Percentiles rank a stretch among this genome's conserved stretches.
phyloP scores from a whole-genome alignment of 495 filamentous ascomycete species.

The Chaetomium cochliodes region DNA sequence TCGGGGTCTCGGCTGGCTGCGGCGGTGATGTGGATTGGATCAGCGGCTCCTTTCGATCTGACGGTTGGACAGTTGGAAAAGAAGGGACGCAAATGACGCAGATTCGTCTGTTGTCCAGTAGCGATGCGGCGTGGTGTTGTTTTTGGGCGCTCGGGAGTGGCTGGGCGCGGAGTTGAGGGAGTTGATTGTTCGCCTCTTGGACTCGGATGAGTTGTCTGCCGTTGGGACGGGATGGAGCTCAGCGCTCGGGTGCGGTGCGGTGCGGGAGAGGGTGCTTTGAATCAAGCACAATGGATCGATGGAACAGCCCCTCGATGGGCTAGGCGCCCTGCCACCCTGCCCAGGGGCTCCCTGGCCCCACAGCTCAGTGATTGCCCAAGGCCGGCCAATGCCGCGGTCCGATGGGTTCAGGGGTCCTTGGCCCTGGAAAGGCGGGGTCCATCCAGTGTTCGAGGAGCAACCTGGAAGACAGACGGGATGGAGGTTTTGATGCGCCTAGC shows the following conservation, averaged over 20 bases:
- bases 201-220: not conserved
- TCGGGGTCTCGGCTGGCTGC: not conserved
- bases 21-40: slow-evolving; percentile 5
- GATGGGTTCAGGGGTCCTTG: slow-evolving; percentile 5
- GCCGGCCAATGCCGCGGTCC: slow-evolving; percentile 14
- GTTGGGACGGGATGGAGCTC: slow-evolving; percentile 1
- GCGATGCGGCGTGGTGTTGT: not conserved
- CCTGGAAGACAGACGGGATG: too few species aligned
- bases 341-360: slow-evolving; percentile 13
- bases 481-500: not conserved
- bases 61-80: not conserved
- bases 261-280: slow-evolving; percentile 8
- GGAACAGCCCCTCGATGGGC: slow-evolving; percentile 1
- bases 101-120: not conserved
- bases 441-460: not conserved
- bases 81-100: slow-evolving; percentile 2
- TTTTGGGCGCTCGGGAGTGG: not conserved
- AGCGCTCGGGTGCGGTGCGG: not conserved
- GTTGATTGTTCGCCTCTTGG: not conserved
- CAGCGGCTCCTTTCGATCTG: not conserved
- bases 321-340: slow-evolving; percentile 5
- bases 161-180: not conserved
- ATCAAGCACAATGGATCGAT: slow-evolving; percentile 1
- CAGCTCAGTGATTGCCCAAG: slow-evolving; percentile 10
- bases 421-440: slow-evolving; percentile 1